phyloP scores from a whole-genome alignment of 169 alveolate species.

The Plasmodium vivax region DNA sequence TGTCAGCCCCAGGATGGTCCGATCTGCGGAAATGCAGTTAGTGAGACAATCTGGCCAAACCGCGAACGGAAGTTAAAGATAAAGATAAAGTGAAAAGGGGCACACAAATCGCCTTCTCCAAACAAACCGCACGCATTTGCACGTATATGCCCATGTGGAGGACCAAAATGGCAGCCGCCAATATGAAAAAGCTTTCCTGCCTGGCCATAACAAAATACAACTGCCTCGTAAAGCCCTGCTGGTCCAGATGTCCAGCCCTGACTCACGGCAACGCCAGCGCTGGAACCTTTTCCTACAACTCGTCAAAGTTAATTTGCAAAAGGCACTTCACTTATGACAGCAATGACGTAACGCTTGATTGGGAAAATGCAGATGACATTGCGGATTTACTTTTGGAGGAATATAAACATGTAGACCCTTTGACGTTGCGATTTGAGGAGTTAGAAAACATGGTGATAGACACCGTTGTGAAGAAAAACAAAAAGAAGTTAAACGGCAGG shows the following conservation, averaged over 20 bases:
- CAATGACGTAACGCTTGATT: constrained; percentile 33
- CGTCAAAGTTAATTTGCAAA: background rate
- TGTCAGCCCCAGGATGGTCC: background rate
- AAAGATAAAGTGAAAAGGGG: background rate
- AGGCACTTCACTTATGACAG: constrained; percentile 24
- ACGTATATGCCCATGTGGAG: background rate
- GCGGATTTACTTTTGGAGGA: constrained; percentile 62
- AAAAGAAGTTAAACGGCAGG: constrained; percentile 49
- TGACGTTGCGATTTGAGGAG: constrained; percentile 78
- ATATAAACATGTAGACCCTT: constrained; percentile 74
- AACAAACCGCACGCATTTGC: background rate
- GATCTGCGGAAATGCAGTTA: background rate
- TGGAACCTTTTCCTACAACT: background rate
- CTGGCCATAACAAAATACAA: constrained; percentile 9
- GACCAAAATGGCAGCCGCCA: constrained; percentile 11
- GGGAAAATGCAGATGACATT: constrained; percentile 66
- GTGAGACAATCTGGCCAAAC: background rate
- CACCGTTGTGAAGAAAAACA: constrained; percentile 72
- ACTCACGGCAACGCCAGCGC: background rate
- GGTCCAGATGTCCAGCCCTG: constrained; percentile 5
- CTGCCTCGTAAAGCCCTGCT: background rate
- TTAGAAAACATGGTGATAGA: constrained; percentile 78
- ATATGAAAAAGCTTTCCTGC: constrained; percentile 7
- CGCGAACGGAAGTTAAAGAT: background rate
- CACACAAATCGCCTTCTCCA: background rate